Base-by-base conservation (phyloP, 192 early-diverging fungal genomes). In the Fimicolochytrium jonesii region DNA sequence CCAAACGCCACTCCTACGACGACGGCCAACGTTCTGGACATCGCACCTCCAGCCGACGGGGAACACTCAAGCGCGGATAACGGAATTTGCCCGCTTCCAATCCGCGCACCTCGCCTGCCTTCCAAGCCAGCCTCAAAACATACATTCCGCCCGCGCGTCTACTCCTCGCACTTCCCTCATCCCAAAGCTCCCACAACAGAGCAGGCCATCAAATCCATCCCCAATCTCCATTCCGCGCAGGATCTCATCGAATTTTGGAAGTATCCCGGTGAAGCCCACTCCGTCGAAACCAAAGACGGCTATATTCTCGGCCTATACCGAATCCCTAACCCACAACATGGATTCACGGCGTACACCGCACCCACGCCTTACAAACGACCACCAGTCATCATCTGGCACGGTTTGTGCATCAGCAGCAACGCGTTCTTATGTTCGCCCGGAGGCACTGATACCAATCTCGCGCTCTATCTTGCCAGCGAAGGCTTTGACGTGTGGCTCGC, bases 401-500 rank as follows among this genome's bases (percentile, higher is more conserved):
- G 91, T 3, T 87, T 95, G 57, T 79, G 88, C 74, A 92, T 92
- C 75, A 87, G 72, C 60, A 88, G 86, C 2, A 90, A 91, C 35
- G 84, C 91, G 18, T 95, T 90, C 80, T 77, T 93, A 42, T 92
- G 88, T 59, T 85, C 88, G 44, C 77, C 88, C 0, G 64, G 54
- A 30, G 86, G 90, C 55, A 82, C 86, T 59, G 69, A 86, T 43
- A 76, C 80, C 17, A 88, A 88, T 37, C 58, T 95, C 59, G 86
- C 93, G 7, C 85, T 90, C 56, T 63, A 88, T 2, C 80, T 95
- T 22, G 89, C 87, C 6, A 83, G 90, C 56, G 84, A 81, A 4
- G 74, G 74, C 18, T 95, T 88, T 70, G 93, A 95, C 68, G 91
- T 95, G 1, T 95, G 92, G 92, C 71, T 95, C 2, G 92, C 88